These are phyloP conservation scores for Tolypocladium endophyticum DNA, from an alignment of 2,329 filamentous ascomycete species.

Conservation along the genomic window DNA sequence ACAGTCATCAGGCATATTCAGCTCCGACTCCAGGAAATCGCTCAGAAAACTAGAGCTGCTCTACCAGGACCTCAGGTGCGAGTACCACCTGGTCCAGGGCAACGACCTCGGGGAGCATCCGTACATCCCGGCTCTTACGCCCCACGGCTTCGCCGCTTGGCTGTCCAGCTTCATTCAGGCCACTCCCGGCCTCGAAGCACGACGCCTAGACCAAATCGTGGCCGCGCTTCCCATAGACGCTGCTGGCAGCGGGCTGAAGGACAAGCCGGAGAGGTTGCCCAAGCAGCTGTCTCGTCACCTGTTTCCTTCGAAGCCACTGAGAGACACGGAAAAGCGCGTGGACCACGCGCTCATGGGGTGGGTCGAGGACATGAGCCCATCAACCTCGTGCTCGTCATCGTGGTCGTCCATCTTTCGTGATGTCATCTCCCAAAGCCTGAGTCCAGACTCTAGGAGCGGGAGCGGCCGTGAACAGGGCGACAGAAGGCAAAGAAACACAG, in stretches of 20 bases:
- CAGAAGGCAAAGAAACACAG: background rate
- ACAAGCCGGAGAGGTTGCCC: conserved; percentile 62
- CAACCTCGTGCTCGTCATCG: background rate
- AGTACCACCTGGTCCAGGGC: conserved; percentile 55
- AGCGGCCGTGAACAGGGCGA: background rate
- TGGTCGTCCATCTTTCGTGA: conserved; percentile 1
- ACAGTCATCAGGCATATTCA: conserved; percentile 38
- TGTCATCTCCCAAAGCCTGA: conserved; percentile 1
- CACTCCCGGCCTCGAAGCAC: conserved; percentile 65
- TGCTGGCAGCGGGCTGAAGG: conserved; percentile 44
- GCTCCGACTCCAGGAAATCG: conserved; percentile 18
- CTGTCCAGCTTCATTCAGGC: conserved; percentile 63
- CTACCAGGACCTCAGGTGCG: conserved; percentile 40
- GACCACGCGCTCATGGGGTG: conserved; percentile 46
- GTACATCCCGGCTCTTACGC: conserved; percentile 53
- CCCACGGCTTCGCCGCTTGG: conserved; percentile 60
- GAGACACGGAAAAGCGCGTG: conserved; percentile 47
- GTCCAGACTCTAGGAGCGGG: background rate
- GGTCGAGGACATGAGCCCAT: conserved; percentile 10
- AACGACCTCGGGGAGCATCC: conserved; percentile 38
- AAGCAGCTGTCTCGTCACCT: conserved; percentile 67
- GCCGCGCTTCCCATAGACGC: conserved; percentile 57
- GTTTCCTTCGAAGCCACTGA: conserved; percentile 51
- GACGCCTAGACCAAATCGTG: conserved; percentile 58
- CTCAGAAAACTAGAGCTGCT: conserved; percentile 30